Percentiles rank a stretch among this genome's conserved stretches.
These are phyloP conservation scores for Bacidia gigantensis DNA, from an alignment of 495 filamentous ascomycete species.

Conservation along the genomic window DNA sequence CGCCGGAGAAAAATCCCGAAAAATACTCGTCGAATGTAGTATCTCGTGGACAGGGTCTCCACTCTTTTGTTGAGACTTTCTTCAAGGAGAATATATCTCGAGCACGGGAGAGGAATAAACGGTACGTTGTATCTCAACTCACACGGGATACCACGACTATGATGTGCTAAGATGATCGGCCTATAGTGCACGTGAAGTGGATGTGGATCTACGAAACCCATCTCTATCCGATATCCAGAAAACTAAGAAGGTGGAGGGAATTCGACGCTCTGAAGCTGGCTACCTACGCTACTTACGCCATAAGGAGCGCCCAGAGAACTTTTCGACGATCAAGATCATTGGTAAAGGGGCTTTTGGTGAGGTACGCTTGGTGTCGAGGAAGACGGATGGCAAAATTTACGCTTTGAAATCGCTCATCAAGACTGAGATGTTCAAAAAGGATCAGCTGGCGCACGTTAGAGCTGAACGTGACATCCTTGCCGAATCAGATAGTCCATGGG, in stretches of 20 bases:
- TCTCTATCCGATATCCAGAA: slow-evolving; percentile 60
- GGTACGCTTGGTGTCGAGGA: slow-evolving; percentile 90
- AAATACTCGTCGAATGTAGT: slow-evolving; percentile 67
- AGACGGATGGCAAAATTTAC: slow-evolving; percentile 92
- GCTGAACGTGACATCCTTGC: slow-evolving; percentile 95
- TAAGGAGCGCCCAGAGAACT: slow-evolving; percentile 82
- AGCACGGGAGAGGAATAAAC: slow-evolving; percentile 78
- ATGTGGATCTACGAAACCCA: slow-evolving; percentile 63
- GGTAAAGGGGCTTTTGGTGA: slow-evolving; percentile 98
- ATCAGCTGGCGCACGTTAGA: slow-evolving; percentile 96
- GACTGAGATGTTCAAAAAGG: slow-evolving; percentile 99
- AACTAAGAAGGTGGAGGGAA: slow-evolving; percentile 60
- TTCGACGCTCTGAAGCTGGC: slow-evolving; percentile 70
- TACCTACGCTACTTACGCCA: slow-evolving; percentile 92
- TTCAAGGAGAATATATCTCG: slow-evolving; percentile 93
- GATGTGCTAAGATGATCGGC: background rate
- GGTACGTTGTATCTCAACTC: slow-evolving; percentile 39
- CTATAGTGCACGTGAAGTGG: slow-evolving; percentile 73
- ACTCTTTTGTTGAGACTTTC: slow-evolving; percentile 60
- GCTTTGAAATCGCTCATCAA: slow-evolving; percentile 97
- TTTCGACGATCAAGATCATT: slow-evolving; percentile 90
- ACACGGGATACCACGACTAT: slow-evolving; percentile 3
- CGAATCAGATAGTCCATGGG: slow-evolving; percentile 96
- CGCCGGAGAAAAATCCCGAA: slow-evolving; percentile 60
- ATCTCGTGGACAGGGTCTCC: slow-evolving; percentile 49